Evolutionary conservation across 2,329 filamentous ascomycete genomes (phyloP).

Genomic region (Clarireedia paspali): DNA sequence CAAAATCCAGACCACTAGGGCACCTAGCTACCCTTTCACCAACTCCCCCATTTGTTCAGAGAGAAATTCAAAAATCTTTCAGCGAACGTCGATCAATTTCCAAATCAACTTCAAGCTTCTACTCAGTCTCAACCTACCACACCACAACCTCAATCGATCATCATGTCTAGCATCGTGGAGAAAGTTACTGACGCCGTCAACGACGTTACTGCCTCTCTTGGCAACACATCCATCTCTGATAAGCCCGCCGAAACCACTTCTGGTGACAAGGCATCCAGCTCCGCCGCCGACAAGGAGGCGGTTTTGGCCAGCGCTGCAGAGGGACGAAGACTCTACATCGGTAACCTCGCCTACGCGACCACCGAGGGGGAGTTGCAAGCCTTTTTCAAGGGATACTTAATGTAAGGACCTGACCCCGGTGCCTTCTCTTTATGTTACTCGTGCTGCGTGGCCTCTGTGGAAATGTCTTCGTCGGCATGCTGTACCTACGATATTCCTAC

Average conservation of each 20-base stretch:
- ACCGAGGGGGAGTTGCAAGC: conserved; percentile 99
- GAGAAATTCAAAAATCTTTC: conserved; percentile 43
- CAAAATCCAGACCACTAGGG: conserved; percentile 55
- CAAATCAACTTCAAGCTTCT: conserved; percentile 41
- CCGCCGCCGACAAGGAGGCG: conserved; percentile 67
- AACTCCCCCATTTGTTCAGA: conserved; percentile 60
- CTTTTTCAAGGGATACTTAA: conserved; percentile 99
- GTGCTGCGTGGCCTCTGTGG: not conserved
- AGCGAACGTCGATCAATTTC: conserved; percentile 35
- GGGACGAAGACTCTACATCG: conserved; percentile 98
- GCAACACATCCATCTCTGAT: conserved; percentile 57
- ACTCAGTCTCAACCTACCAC: conserved; percentile 38
- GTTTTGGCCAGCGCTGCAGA: conserved; percentile 96
- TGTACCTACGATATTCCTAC: too few relatives aligned
- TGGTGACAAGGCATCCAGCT: conserved; percentile 15
- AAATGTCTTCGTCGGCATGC: not conserved
- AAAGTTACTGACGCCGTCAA: conserved; percentile 63
- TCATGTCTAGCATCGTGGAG: conserved; percentile 80
- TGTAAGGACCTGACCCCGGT: conserved; percentile 59
- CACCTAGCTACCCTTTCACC: conserved; percentile 79
- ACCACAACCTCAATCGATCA: conserved; percentile 34
- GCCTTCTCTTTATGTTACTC: not conserved
- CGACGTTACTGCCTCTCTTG: conserved; percentile 64
- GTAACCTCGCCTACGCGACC: conserved; percentile 99
- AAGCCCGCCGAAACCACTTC: conserved; percentile 39